Percentiles rank a stretch among this genome's conserved stretches.
These are phyloP conservation scores for Zygnema circumcarinatum DNA, from an alignment of 139 green algal genomes.

Conservation along the genomic window DNA sequence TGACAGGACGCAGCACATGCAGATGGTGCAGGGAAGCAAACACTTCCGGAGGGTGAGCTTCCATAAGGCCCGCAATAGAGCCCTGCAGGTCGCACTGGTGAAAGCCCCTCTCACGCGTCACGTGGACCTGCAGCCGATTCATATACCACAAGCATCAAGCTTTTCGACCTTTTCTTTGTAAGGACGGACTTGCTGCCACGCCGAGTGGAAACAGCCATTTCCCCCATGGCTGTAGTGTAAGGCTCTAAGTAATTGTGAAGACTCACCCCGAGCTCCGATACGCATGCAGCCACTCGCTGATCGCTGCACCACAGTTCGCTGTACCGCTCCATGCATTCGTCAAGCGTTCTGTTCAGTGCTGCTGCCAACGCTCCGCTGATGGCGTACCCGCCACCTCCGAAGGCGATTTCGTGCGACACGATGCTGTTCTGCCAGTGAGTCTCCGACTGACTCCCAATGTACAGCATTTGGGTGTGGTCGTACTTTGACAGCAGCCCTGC, in stretches of 20 bases:
- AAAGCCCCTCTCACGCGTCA: constrained; percentile 40
- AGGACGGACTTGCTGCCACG: too few species aligned
- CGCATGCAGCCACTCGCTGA: constrained; percentile 15
- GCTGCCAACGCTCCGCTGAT: constrained; percentile 25
- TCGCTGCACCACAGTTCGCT: constrained; percentile 49
- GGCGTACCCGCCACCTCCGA: constrained; percentile 42
- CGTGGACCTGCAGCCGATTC: background rate
- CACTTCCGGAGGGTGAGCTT: constrained; percentile 33
- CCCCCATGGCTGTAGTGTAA: too few species aligned
- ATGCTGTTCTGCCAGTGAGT: constrained; percentile 50
- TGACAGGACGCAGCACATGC: constrained; percentile 20
- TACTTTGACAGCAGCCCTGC: constrained; percentile 43
- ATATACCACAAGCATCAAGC: background rate
- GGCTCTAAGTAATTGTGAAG: too few species aligned
- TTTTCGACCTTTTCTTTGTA: background rate
- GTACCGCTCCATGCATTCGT: constrained; percentile 48
- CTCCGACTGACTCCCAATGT: constrained; percentile 37
- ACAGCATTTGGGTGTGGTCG: constrained; percentile 50
- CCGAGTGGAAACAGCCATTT: too few species aligned
- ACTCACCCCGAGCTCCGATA: constrained; percentile 46
- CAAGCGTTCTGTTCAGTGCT: constrained; percentile 25
- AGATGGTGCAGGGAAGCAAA: constrained; percentile 54
- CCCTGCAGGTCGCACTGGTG: constrained; percentile 42
- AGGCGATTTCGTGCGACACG: constrained; percentile 48
- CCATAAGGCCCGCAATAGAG: constrained; percentile 33